Base-by-base conservation (phyloP, 805 yeast genomes). In the Kodamaea sagamina region DNA sequence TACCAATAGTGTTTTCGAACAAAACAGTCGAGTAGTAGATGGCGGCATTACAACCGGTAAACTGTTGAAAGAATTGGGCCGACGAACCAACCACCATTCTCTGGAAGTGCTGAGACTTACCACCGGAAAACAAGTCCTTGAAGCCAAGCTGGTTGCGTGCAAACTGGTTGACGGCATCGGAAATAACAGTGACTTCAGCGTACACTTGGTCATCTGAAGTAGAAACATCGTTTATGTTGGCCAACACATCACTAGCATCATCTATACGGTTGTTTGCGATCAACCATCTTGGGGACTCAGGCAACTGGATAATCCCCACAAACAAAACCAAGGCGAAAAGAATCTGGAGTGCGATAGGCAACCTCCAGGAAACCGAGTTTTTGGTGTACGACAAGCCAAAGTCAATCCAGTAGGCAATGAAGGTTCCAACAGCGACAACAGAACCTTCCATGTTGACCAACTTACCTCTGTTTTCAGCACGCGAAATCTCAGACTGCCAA, bases 221-320 rank as follows among this genome's bases (percentile, higher is more conserved):
- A 9, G 54, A 49, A 40, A 64, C 57, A 32, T 61, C 73, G 45
- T 75, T 63, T 50, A 79, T 59, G 31, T 53, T 52, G 41, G 74
- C 71, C 52, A 78, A 58, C 28, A 76, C 58, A 32, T 64, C 60
- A 48, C 68, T 62, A 26, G 85, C 84, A 51, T 80, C 83, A 31
- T 67, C 72, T 48, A 68, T 65, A 53, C 78, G 65, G 43, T 74
- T 75, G 43, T 75, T 69, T 15, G 79, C 68, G 50, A 81, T 70
- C 57, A 82, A 70, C 84, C 85, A 82, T 76, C 88, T 78, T 55
- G 89, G 87, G 5, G 87, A 81, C 57, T 82, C 89, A 32, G 87
- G 87, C 52, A 81, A 57, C 39, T 66, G 58, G 26, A 63, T 50
- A 7, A 72, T 63, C 41, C 77, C 68, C 5, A 53, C 39, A n/a